phyloP scores from a whole-genome alignment of 345 rosid species.

The Cardiospermum halicacabum region DNA sequence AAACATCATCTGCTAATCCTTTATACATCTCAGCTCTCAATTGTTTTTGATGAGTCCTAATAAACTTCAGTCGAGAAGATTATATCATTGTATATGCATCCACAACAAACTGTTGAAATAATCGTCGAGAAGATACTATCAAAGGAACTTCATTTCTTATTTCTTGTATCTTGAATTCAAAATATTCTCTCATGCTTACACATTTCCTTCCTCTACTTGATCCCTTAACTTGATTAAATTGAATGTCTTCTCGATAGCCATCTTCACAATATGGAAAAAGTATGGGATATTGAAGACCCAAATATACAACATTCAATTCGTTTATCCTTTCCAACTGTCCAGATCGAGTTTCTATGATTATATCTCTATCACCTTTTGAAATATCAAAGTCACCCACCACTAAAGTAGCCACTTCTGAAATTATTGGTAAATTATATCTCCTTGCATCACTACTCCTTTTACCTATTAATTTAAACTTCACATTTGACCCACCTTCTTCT shows the following conservation, averaged over 20 bases:
- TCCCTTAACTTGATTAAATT: too few relatives aligned
- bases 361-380: neutral
- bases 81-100: neutral
- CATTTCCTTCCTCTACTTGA: neutral
- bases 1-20: neutral
- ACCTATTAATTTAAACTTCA: neutral
- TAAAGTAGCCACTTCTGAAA: neutral
- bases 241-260: neutral
- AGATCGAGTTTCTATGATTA: neutral
- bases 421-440: neutral
- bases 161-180: neutral
- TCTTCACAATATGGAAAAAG: neutral
- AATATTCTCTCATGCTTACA: neutral
- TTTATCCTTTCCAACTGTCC: neutral
- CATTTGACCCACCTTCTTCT: neutral
- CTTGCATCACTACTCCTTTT: neutral
- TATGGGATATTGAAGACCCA: neutral
- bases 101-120: neutral
- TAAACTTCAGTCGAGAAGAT: neutral
- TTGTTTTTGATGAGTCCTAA: neutral
- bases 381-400: neutral
- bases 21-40: neutral
- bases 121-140: neutral
- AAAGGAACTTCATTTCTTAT: neutral
- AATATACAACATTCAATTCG: too few relatives aligned